Percentiles rank a stretch among this genome's conserved stretches.
Evolutionary conservation across 768 basidiomycete genomes (phyloP).

Genomic region (Psilocybe tampanensis): DNA sequence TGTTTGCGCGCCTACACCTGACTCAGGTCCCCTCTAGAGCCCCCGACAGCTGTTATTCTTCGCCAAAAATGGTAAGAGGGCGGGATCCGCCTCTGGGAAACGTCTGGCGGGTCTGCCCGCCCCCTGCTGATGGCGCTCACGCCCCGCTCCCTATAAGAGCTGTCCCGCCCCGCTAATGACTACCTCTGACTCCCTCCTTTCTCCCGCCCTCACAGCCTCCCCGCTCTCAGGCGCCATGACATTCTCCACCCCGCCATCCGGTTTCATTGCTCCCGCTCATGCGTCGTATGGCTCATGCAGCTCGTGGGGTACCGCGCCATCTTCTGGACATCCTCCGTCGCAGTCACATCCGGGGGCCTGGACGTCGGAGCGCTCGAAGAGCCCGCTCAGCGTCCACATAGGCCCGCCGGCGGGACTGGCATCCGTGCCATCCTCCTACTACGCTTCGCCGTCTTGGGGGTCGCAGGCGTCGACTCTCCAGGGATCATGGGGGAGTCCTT

Average conservation of each 20-base stretch:
- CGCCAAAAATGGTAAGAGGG: not conserved
- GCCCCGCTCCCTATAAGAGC: conserved; percentile 7
- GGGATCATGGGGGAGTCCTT: not conserved
- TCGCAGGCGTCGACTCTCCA: not conserved
- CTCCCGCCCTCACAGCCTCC: not conserved
- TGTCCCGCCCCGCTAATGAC: conserved; percentile 4
- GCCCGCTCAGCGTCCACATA: not conserved
- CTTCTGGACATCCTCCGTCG: not conserved
- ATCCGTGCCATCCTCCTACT: no score
- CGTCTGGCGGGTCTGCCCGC: not conserved
- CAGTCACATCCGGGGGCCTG: not conserved
- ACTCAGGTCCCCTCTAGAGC: conserved; percentile 3
- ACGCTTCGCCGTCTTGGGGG: conserved; percentile 1
- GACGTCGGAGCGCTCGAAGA: conserved; percentile 1
- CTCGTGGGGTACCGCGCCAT: conserved; percentile 1
- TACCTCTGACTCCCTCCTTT: not conserved
- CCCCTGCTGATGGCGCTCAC: conserved; percentile 3
- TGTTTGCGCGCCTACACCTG: conserved; percentile 5
- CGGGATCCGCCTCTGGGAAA: not conserved
- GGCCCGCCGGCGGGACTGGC: not conserved
- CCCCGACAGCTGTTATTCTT: not conserved
- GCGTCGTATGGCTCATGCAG: not conserved
- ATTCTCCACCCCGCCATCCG: not conserved
- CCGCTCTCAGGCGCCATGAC: not conserved
- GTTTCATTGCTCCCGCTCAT: not conserved